Evolutionary conservation across 2,329 filamentous ascomycete species (phyloP).

Genomic region (Ophiostoma novo-ulmi): DNA sequence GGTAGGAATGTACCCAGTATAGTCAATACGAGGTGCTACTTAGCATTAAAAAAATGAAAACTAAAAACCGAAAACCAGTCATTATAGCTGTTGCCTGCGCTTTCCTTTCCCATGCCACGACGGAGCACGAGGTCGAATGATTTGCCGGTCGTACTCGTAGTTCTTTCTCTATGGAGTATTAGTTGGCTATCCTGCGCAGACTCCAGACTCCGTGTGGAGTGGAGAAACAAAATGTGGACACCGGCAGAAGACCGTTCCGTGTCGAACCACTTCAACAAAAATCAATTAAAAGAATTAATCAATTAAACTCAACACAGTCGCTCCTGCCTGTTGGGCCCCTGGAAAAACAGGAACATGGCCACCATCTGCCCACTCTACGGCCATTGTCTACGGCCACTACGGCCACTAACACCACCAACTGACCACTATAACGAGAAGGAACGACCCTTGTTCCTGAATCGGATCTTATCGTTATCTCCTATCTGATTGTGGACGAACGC

Average conservation of each 20-base stretch:
- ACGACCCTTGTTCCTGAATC: constrained; percentile 22
- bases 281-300: neutral
- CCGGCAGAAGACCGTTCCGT: constrained; percentile 23
- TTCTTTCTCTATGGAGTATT: neutral
- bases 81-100: neutral
- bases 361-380: neutral
- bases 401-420: neutral
- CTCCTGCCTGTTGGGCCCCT: neutral
- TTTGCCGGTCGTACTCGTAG: neutral
- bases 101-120: neutral
- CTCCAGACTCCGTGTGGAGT: neutral
- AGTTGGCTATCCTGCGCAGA: neutral
- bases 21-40: neutral
- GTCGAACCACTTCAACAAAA: constrained; percentile 21
- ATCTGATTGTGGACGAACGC: neutral
- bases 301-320: neutral
- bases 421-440: neutral
- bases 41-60: neutral
- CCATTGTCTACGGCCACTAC: neutral
- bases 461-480: constrained; percentile 23
- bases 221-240: constrained; percentile 16
- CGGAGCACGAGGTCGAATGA: neutral
- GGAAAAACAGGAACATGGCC: neutral
- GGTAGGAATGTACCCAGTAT: neutral
- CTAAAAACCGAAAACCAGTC: neutral